These are phyloP conservation scores for Ogataea ganodermae DNA, from an alignment of 805 yeast genomes.

Conservation along the genomic window DNA sequence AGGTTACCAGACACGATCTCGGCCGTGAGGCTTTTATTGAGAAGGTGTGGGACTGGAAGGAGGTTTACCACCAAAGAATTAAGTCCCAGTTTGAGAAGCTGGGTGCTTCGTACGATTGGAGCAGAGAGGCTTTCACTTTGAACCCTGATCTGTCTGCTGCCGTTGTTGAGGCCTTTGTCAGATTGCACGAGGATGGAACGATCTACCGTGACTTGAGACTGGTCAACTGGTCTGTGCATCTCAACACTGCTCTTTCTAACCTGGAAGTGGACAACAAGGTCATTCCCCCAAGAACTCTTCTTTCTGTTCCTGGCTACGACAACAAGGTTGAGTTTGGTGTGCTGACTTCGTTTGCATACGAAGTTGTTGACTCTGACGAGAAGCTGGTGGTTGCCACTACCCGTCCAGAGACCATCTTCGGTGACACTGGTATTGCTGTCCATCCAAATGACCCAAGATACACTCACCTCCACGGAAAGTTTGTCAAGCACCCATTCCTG, in stretches of 20 bases:
- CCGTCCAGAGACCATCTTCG: slow-evolving; percentile 97
- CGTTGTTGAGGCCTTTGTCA: slow-evolving; percentile 88
- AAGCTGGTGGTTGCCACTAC: slow-evolving; percentile 92
- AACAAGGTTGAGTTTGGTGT: slow-evolving; percentile 95
- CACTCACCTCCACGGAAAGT: slow-evolving; percentile 92
- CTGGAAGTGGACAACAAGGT: slow-evolving; percentile 95
- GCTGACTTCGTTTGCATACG: slow-evolving; percentile 92
- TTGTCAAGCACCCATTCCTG: slow-evolving; percentile 85
- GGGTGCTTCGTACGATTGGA: slow-evolving; percentile 98
- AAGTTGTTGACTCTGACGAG: slow-evolving; percentile 83
- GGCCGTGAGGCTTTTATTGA: slow-evolving; percentile 89
- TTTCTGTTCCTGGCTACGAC: slow-evolving; percentile 88
- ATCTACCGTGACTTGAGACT: slow-evolving; percentile 92
- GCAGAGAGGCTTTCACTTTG: slow-evolving; percentile 90
- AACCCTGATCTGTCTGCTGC: slow-evolving; percentile 76
- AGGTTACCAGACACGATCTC: slow-evolving; percentile 89
- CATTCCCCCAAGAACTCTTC: slow-evolving; percentile 74
- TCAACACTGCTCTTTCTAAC: slow-evolving; percentile 94
- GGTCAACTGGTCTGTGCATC: slow-evolving; percentile 94
- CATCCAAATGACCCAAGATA: slow-evolving; percentile 95
- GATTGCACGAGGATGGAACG: slow-evolving; percentile 90
- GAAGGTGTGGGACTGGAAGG: slow-evolving; percentile 98
- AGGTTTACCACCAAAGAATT: slow-evolving; percentile 84
- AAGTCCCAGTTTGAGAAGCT: slow-evolving; percentile 79
- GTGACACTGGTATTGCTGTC: slow-evolving; percentile 97